Conservation (phyloP, 2,329 filamentous ascomycete genomes). For the Fusarium brevicatenulatum region DNA sequence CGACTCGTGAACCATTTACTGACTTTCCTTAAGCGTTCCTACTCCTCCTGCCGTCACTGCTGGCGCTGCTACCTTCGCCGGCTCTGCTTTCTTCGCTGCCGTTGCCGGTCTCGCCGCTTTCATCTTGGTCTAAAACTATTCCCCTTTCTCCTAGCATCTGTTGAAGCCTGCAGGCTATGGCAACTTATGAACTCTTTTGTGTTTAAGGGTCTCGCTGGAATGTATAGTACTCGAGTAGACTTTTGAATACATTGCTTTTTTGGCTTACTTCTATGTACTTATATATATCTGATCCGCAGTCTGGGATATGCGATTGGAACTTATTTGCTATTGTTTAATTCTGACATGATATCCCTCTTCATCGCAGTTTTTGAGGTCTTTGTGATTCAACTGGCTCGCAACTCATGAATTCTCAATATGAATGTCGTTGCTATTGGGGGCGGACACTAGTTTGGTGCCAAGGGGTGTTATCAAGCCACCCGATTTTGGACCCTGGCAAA, state of each 20-base stretch:
- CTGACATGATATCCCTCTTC: neutral
- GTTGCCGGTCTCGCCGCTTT: constrained; percentile 64
- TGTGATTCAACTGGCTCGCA: neutral
- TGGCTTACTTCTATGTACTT: constrained; percentile 37
- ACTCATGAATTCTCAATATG: neutral
- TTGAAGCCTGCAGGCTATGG: constrained; percentile 55
- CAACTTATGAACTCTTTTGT: constrained; percentile 50
- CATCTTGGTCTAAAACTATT: constrained; percentile 64
- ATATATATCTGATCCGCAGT: constrained; percentile 59
- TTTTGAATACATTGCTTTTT: constrained; percentile 49
- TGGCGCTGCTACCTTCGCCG: constrained; percentile 63
- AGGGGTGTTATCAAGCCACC: constrained; percentile 17
- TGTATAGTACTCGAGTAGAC: constrained; percentile 54
- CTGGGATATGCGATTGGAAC: constrained; percentile 33
- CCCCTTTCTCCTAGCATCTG: constrained; percentile 46
- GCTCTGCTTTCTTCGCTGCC: constrained; percentile 65
- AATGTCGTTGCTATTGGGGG: neutral
- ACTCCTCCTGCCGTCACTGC: constrained; percentile 56
- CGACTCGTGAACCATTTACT: constrained; percentile 26
- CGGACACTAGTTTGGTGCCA: neutral
- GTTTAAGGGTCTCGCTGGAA: constrained; percentile 47
- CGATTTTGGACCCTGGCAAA: constrained; percentile 19
- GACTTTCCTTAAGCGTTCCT: constrained; percentile 12
- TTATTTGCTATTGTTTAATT: constrained; percentile 16
- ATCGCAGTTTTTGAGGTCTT: neutral